Conservation (phyloP, 2,329 filamentous ascomycete species). For the Cladobotryum protrusum region DNA sequence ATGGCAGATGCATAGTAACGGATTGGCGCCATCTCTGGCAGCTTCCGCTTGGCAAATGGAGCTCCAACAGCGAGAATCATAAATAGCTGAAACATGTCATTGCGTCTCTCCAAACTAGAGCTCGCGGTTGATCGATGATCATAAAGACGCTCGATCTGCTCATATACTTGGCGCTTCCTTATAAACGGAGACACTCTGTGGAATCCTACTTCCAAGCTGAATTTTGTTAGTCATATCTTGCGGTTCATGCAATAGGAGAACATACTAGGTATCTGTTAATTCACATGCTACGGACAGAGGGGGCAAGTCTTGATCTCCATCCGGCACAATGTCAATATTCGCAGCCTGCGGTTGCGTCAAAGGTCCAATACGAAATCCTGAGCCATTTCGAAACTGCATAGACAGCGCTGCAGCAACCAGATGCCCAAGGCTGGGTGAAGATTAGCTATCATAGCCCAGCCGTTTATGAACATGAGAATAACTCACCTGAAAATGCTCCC, state of each 20-base stretch:
- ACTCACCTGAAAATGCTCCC: slow-evolving; percentile 8
- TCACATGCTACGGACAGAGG: slow-evolving; percentile 4
- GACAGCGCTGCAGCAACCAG: slow-evolving; percentile 8
- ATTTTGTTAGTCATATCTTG: not conserved
- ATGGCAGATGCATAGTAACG: slow-evolving; percentile 5
- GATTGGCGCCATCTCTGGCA: not conserved
- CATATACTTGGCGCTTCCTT: slow-evolving; percentile 2
- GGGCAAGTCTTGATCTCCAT: not conserved
- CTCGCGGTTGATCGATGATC: not conserved
- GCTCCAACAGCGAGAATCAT: slow-evolving; percentile 3
- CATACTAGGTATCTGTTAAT: slow-evolving; percentile 3
- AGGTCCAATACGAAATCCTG: not conserved
- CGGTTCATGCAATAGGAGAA: not conserved
- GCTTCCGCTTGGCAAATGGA: not conserved
- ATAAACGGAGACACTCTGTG: slow-evolving; percentile 8
- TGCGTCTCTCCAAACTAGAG: not conserved
- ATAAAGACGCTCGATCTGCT: slow-evolving; percentile 6
- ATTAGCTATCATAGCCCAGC: not conserved
- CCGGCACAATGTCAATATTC: not conserved
- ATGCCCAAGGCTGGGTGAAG: slow-evolving; percentile 2
- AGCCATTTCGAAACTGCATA: slow-evolving; percentile 5
- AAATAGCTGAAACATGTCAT: slow-evolving; percentile 2
- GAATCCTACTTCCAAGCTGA: slow-evolving; percentile 2
- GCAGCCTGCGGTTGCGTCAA: slow-evolving; percentile 1
- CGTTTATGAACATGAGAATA: not conserved